Base-by-base conservation (phyloP, 768 basidiomycete genomes). In the Macrocybe gigantea region DNA sequence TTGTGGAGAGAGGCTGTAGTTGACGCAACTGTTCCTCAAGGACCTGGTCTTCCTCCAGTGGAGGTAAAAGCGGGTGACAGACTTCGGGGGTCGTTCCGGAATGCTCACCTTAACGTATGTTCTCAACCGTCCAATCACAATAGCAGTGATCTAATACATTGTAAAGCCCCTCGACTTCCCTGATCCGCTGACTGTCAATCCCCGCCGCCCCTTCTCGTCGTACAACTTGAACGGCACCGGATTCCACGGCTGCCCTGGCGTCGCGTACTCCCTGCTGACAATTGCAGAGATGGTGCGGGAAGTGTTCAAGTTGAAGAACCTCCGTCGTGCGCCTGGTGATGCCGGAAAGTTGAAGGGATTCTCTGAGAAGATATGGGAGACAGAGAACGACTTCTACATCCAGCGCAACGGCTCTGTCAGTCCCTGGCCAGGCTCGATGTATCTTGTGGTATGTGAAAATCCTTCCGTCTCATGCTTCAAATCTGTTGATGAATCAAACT, bases 291-390 rank as follows among this genome's bases (percentile, higher is more conserved):
- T 73, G 35, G 55, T 79, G 44, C 70, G 68, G 56, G 64, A 62
- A n/a, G 61, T 80, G 32, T 76, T 78, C 63, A 66, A 50, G 41
- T 53, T 71, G 32, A 64, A 69, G 52, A 74, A 74, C 53, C 49
- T 79, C 33, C 69, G 73, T 15, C 71, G 74, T 33, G 77, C 74
- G 1, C 61, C 69, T 10, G 77, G 75, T 1, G 55, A 64, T 41
- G 60, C 69, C 8, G 79, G 79, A 1, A 54, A 50, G 32, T 61
- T 77, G 14, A 56, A 58, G 15, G 57, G 65, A 5, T 69, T 69
- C 51, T 53, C 54, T 39, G 57, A 54, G 9, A 35, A 57, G 7
- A 44, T 67, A 9, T 59, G 63, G 35, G 63, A 67, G 47, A 68
- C 67, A 7, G 71, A 69, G 47, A 63, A 59, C 33, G 64, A 67